Percentiles rank a stretch among this genome's conserved stretches.
These are phyloP conservation scores for Solanum bukasovii DNA, from an alignment of 257 asterid species.

Conservation along the genomic window DNA sequence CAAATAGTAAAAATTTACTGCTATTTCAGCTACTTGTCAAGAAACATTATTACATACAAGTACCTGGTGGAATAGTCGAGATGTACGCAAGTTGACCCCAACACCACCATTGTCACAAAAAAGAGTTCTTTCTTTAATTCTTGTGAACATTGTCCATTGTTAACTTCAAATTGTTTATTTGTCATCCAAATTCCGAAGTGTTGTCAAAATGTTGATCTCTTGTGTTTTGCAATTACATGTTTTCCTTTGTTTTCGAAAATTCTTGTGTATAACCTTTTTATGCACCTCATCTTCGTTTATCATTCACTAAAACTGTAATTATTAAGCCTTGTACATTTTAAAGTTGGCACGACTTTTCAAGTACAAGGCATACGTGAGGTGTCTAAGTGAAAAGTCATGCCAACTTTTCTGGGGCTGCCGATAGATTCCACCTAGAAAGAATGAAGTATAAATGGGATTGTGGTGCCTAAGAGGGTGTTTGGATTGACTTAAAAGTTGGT, in stretches of 20 bases:
- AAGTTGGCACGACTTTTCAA: not conserved
- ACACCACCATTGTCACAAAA: not conserved
- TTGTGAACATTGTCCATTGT: not conserved
- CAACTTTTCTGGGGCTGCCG: not conserved
- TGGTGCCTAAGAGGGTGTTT: not conserved
- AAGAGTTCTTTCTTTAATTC: not conserved
- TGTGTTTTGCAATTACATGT: not conserved
- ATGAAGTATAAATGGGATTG: not conserved
- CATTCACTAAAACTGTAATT: not conserved
- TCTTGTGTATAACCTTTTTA: not conserved
- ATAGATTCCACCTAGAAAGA: not conserved
- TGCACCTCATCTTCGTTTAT: not conserved
- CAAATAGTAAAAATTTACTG: not conserved
- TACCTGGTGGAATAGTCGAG: not conserved
- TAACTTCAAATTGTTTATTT: not conserved
- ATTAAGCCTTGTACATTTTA: not conserved
- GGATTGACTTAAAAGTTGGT: too few species aligned
- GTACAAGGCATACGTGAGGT: not conserved
- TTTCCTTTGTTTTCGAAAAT: not conserved
- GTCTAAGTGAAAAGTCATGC: not conserved
- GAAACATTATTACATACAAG: not conserved
- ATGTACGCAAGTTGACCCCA: not conserved
- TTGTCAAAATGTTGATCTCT: not conserved
- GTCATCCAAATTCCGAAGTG: not conserved
- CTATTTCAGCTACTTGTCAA: not conserved